These are phyloP conservation scores for Zygnema circumcarinatum DNA, from an alignment of 139 green algal species.

Conservation along the genomic window DNA sequence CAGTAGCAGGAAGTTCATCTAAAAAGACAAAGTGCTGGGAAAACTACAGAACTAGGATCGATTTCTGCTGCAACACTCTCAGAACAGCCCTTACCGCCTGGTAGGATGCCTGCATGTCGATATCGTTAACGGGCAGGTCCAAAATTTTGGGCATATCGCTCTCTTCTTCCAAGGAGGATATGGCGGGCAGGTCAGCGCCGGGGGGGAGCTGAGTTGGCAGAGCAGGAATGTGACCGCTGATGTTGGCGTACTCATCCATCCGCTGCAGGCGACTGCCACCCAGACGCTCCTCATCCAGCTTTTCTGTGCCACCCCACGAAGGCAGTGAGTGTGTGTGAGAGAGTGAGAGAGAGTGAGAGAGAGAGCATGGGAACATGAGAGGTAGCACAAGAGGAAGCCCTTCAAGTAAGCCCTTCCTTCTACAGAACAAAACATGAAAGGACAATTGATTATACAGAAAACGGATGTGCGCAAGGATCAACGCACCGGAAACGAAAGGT, in stretches of 20 bases:
- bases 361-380: neutral
- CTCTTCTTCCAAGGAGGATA: neutral
- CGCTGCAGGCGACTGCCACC: neutral
- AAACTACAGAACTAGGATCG: no score
- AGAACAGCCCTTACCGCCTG: conserved; percentile 17
- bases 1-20: neutral
- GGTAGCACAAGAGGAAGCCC: neutral
- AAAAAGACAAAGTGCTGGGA: neutral
- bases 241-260: neutral
- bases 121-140: conserved; percentile 10
- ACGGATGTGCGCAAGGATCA: neutral
- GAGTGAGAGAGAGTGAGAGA: neutral
- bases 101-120: conserved; percentile 28
- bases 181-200: conserved; percentile 17
- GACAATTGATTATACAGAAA: neutral
- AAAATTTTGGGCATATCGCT: neutral
- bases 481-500: neutral
- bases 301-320: neutral
- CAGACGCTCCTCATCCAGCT: conserved; percentile 15
- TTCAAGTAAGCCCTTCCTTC: conserved; percentile 11
- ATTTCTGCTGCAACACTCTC: no score
- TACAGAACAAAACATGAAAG: neutral
- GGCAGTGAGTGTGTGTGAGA: neutral
- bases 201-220: conserved; percentile 12
- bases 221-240: neutral